Percentiles rank a stretch among this genome's conserved stretches.
Evolutionary conservation across 225 moss, liverwort and hornwort genomes (phyloP).

Genomic region (Lunularia cruciata): DNA sequence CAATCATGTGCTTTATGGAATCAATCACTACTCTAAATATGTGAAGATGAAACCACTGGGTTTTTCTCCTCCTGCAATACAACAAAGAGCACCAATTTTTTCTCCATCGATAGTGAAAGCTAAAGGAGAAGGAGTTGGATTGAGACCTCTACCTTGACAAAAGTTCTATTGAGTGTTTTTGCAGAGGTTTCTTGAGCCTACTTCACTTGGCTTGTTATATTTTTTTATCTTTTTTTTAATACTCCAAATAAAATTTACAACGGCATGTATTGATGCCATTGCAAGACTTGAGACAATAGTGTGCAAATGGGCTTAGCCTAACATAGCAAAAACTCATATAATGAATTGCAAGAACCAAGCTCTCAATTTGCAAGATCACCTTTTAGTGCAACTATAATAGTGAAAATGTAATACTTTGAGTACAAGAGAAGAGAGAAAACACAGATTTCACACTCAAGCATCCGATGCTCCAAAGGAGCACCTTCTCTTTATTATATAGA

Average conservation of each 20-base stretch:
- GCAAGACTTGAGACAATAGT: neutral
- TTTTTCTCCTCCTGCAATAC: neutral
- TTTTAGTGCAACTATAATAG: neutral
- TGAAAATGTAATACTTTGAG: too few species aligned
- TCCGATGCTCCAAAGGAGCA: too few species aligned
- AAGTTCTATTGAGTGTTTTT: neutral
- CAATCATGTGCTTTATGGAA: neutral
- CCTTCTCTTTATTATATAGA: too few species aligned
- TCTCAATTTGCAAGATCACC: neutral
- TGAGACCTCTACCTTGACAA: neutral
- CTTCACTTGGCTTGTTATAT: neutral
- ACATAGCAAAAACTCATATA: slow-evolving; percentile 9
- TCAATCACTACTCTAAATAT: neutral
- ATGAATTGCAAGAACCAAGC: neutral
- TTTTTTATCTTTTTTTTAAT: too few species aligned
- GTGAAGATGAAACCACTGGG: neutral
- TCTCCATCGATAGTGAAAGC: neutral
- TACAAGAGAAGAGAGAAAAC: too few species aligned
- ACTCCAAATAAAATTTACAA: neutral
- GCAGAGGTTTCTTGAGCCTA: neutral
- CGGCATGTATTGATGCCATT: neutral
- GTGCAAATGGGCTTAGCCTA: neutral
- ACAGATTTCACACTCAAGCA: too few species aligned
- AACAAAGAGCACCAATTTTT: neutral
- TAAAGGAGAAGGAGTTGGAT: neutral